Evolutionary conservation across 257 asterid genomes (phyloP).

Genomic region (Voacanga thouarsii): DNA sequence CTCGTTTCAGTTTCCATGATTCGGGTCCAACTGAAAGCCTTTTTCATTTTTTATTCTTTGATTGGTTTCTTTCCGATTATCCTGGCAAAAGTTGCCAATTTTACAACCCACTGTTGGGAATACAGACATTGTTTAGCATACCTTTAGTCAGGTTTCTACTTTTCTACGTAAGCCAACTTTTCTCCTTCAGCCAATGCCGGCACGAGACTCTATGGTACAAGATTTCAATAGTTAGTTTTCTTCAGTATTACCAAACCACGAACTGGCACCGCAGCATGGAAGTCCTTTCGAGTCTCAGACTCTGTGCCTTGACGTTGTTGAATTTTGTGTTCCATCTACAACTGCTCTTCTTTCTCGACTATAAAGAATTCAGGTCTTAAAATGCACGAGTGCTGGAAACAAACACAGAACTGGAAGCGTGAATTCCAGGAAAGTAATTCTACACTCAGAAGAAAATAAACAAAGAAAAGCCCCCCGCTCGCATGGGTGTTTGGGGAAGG

Average conservation of each 20-base stretch:
- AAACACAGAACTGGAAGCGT: slow-evolving; percentile 22
- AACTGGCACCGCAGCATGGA: neutral
- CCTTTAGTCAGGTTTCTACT: neutral
- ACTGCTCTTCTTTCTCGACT: neutral
- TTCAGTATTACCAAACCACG: neutral
- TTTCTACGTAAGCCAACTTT: too few species aligned
- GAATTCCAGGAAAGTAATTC: too few species aligned
- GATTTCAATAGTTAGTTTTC: neutral
- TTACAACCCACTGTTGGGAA: neutral
- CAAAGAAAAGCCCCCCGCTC: neutral
- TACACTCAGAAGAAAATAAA: neutral
- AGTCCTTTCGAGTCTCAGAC: neutral
- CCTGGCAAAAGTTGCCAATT: neutral
- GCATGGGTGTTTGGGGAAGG: too few species aligned
- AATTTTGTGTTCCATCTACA: neutral
- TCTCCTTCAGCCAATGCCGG: too few species aligned
- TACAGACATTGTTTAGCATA: neutral
- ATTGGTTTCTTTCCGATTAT: neutral
- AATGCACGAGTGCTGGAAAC: neutral
- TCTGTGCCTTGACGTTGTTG: neutral
- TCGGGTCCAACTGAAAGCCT: neutral
- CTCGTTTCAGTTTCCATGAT: slow-evolving; percentile 64
- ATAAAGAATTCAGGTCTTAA: neutral
- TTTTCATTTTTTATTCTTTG: slow-evolving; percentile 4
- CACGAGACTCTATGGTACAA: neutral